Conservation (phyloP, 2,329 filamentous ascomycete genomes). For the Magnaporthiopsis incrustans region DNA sequence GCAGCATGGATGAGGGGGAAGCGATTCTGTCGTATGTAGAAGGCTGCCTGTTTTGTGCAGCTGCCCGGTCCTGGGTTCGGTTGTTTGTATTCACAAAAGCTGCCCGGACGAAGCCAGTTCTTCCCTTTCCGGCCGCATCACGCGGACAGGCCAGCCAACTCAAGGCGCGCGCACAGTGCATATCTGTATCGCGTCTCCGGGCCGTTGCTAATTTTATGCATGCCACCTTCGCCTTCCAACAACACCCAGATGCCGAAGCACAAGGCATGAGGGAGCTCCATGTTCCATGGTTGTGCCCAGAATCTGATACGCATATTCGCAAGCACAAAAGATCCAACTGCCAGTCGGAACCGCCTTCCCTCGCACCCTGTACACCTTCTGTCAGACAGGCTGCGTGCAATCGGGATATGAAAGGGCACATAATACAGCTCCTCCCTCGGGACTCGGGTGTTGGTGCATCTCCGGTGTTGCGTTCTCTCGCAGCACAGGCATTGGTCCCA, state of each 20-base stretch:
- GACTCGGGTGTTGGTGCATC: not conserved
- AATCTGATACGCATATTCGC: too few species aligned
- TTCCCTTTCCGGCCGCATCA: not conserved
- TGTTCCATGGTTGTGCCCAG: too few species aligned
- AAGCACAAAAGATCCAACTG: not conserved
- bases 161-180: not conserved
- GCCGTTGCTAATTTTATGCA: too few species aligned
- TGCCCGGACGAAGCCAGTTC: not conserved
- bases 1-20: too few species aligned
- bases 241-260: too few species aligned
- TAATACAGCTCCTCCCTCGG: not conserved
- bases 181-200: not conserved
- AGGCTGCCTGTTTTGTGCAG: not conserved
- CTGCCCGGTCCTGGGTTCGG: too few species aligned
- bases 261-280: too few species aligned
- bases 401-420: not conserved
- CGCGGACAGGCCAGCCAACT: too few species aligned
- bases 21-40: not conserved
- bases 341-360: not conserved
- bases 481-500: too few species aligned
- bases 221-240: too few species aligned
- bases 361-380: not conserved
- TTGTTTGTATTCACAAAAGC: too few species aligned
- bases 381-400: too few species aligned
- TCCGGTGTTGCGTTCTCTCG: not conserved